phyloP scores from a whole-genome alignment of 495 filamentous ascomycete genomes.

The Penicillium diatomitis region DNA sequence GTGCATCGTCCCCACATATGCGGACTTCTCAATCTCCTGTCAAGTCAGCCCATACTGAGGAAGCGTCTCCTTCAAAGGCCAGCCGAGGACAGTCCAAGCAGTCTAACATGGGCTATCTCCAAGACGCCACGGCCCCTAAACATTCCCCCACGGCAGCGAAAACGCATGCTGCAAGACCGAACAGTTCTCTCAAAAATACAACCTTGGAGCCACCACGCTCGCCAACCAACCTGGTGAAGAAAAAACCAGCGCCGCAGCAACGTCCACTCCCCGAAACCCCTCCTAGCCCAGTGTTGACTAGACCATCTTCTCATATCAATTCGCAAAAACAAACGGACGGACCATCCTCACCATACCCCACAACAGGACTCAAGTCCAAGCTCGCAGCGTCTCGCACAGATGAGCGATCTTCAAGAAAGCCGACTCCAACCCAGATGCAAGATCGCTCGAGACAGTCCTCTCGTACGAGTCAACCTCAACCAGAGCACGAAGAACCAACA shows the following conservation, averaged over 20 bases:
- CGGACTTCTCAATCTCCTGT: neutral
- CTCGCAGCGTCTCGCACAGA: slow-evolving; percentile 12
- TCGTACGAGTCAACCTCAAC: neutral
- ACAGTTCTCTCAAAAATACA: slow-evolving; percentile 10
- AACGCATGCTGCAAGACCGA: neutral
- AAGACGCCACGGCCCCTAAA: neutral
- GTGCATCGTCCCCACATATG: neutral
- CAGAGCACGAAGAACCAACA: slow-evolving; percentile 8
- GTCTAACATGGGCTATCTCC: slow-evolving; percentile 6
- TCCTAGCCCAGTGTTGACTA: neutral
- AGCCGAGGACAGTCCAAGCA: slow-evolving; percentile 8
- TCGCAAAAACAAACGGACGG: slow-evolving; percentile 5
- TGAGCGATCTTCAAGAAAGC: slow-evolving; percentile 1
- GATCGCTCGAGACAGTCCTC: slow-evolving; percentile 3
- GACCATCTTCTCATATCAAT: neutral
- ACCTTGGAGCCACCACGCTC: slow-evolving; percentile 38
- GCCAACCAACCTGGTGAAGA: slow-evolving; percentile 21
- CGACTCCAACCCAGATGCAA: slow-evolving; percentile 3
- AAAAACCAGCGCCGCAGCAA: slow-evolving; percentile 4
- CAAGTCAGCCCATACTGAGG: neutral
- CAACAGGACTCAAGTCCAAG: slow-evolving; percentile 17
- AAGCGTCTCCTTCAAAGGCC: neutral
- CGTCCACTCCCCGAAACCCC: slow-evolving; percentile 8
- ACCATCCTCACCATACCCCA: slow-evolving; percentile 2
- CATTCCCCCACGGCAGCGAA: neutral